Evolutionary conservation across 2,329 filamentous ascomycete species (phyloP).

Genomic region (Phialocephala subalpina): DNA sequence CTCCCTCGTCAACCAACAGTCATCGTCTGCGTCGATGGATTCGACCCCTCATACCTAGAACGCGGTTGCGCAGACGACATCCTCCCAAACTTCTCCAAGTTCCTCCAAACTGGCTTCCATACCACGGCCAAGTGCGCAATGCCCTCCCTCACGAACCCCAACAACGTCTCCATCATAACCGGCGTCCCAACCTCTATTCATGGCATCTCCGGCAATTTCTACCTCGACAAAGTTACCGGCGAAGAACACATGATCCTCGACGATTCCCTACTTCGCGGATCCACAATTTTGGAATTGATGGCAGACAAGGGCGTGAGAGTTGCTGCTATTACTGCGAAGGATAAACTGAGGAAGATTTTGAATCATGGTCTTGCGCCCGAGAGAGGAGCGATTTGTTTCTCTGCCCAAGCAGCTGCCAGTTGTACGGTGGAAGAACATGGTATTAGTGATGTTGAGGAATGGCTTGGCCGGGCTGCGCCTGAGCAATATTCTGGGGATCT

Average conservation of each 20-base stretch:
- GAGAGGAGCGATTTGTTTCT: constrained; percentile 47
- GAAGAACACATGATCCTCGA: constrained; percentile 52
- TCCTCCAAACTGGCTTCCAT: neutral
- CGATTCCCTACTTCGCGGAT: constrained; percentile 49
- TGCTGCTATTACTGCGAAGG: constrained; percentile 53
- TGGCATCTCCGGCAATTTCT: constrained; percentile 54
- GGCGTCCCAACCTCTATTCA: constrained; percentile 48
- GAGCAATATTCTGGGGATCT: constrained; percentile 53
- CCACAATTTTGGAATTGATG: constrained; percentile 52
- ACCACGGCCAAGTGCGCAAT: neutral
- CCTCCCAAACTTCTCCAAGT: neutral
- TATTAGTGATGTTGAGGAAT: constrained; percentile 46
- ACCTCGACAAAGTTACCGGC: constrained; percentile 49
- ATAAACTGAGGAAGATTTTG: constrained; percentile 53
- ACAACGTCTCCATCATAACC: constrained; percentile 1
- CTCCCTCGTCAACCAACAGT: neutral
- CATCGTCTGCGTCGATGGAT: neutral
- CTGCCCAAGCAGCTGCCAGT: constrained; percentile 44
- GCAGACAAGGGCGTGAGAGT: constrained; percentile 49
- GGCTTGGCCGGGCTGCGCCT: constrained; percentile 48
- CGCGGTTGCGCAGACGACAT: neutral
- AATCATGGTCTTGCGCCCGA: constrained; percentile 46
- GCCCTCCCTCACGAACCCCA: neutral
- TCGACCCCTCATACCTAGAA: neutral
- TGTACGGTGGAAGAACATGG: constrained; percentile 47